phyloP scores from a whole-genome alignment of 345 rosid genomes.

The Eucalyptus sideroxylon region DNA sequence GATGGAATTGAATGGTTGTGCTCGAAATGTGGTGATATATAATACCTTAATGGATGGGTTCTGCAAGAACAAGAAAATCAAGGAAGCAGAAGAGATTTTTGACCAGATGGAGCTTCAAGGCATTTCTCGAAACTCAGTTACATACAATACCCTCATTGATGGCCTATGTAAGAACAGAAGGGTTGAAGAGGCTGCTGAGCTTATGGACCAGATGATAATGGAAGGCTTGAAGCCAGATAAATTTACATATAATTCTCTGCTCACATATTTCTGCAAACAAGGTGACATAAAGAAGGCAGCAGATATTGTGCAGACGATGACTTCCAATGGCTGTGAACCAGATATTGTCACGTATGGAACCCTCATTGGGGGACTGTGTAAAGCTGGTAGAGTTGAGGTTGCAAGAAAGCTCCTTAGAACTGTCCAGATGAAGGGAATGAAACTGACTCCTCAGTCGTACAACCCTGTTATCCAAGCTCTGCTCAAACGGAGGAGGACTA shows the following conservation, averaged over 20 bases:
- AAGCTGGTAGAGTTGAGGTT: slow-evolving; percentile 67
- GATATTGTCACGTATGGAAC: slow-evolving; percentile 83
- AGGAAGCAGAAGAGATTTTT: slow-evolving; percentile 82
- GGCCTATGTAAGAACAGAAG: slow-evolving; percentile 67
- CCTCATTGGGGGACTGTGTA: slow-evolving; percentile 72
- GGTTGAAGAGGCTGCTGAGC: slow-evolving; percentile 72
- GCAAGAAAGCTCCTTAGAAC: slow-evolving; percentile 66
- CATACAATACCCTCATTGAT: slow-evolving; percentile 83
- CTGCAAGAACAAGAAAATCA: slow-evolving; percentile 62
- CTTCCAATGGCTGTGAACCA: slow-evolving; percentile 67
- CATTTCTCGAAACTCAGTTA: slow-evolving; percentile 71
- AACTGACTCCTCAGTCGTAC: slow-evolving; percentile 63
- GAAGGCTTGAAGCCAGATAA: slow-evolving; percentile 82
- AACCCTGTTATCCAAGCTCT: slow-evolving; percentile 80
- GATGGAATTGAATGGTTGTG: slow-evolving; percentile 73
- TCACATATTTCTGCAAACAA: slow-evolving; percentile 53
- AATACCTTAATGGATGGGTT: slow-evolving; percentile 85
- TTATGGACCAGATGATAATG: slow-evolving; percentile 94
- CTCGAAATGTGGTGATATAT: slow-evolving; percentile 69
- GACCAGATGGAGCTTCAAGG: slow-evolving; percentile 94
- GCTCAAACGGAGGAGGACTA: slow-evolving; percentile 43
- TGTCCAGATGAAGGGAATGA: slow-evolving; percentile 71
- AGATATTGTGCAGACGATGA: slow-evolving; percentile 77
- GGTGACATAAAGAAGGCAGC: slow-evolving; percentile 81
- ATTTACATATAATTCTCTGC: slow-evolving; percentile 75